Evolutionary conservation across 2,329 filamentous ascomycete species (phyloP), one percentile per base, ranked within the genome.

Genomic region (Tolypocladium guangdongense): DNA sequence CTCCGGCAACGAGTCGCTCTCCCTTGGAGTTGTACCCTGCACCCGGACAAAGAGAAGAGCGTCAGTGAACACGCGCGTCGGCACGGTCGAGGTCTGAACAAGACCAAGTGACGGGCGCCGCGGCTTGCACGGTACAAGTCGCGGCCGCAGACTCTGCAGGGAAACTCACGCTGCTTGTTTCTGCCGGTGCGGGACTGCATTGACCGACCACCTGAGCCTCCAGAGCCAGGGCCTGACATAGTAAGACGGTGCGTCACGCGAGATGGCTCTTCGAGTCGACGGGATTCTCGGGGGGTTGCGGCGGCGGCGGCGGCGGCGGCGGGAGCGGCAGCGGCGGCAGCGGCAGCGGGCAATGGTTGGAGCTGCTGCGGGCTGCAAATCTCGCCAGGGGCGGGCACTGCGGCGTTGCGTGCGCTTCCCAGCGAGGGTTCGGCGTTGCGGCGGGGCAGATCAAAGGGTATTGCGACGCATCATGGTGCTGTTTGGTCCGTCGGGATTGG

Each of bases 1-100:
- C 85, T 62, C 93, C 93, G 56, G 93, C 92, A 63, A 99, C 93
- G 57, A 97, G 84, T 60, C 93, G 87, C 74, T 97, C 92, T 74
- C 92, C 92, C 69, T 90, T 87, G 56, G 87, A 75, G 66, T 89
- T 91, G 74, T 97, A 99, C 66, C 91, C 93, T 97, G 72, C 53
- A 64, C 54, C 62, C 50, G 30, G 52, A 52, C 57, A 59, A 52
- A 54, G 50, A 56, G 54, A 58, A 61, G 52, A 63, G 60, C 16
- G 49, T 55, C 56, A 54, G 54, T 33, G 41, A 51, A 12, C 2
- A n/a, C 18, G 27, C 43, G 16, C 43, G 4, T 32, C 27, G 11
- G 43, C 43, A 46, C 27, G 14, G 43, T 32, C 18, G 18, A 32
- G 18, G 43, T 33, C 32, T 33, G 32, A 11, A 11, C 32, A 2